These are phyloP conservation scores for Incumbomyces delicatus DNA, from an alignment of 2,329 filamentous ascomycete species.

Conservation along the genomic window DNA sequence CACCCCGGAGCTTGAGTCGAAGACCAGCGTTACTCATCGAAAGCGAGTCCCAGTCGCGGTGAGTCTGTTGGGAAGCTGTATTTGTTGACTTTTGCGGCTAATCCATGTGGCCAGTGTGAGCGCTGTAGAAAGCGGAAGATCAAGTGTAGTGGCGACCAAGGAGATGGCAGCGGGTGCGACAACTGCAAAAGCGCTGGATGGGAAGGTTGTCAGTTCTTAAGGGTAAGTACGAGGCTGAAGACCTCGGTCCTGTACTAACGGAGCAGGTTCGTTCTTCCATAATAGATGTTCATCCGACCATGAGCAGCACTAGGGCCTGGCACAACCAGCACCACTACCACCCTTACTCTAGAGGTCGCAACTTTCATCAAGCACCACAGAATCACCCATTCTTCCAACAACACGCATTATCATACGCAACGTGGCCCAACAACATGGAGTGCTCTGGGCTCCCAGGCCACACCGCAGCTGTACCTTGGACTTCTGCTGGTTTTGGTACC, in stretches of 20 bases:
- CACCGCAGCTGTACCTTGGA: background rate
- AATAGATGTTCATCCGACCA: slow-evolving; percentile 1
- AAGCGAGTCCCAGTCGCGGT: slow-evolving; percentile 26
- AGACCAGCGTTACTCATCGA: slow-evolving; percentile 16
- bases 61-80: slow-evolving; percentile 9
- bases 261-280: slow-evolving; percentile 2
- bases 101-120: slow-evolving; percentile 54
- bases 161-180: slow-evolving; percentile 64
- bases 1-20: slow-evolving; percentile 19
- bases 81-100: background rate
- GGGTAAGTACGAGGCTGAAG: slow-evolving; percentile 42
- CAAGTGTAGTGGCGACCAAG: slow-evolving; percentile 77
- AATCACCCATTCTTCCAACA: background rate
- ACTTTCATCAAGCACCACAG: background rate
- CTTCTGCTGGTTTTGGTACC: background rate
- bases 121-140: slow-evolving; percentile 92
- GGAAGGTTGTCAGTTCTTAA: slow-evolving; percentile 61
- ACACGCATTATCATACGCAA: background rate
- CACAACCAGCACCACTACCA: slow-evolving; percentile 3
- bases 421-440: slow-evolving; percentile 3
- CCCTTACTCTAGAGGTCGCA: background rate
- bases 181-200: slow-evolving; percentile 69
- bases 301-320: slow-evolving; percentile 4
- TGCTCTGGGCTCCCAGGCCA: background rate
- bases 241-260: background rate